These are phyloP conservation scores for Xenoacremonium recifei DNA, from an alignment of 2,329 filamentous ascomycete species.

Conservation along the genomic window DNA sequence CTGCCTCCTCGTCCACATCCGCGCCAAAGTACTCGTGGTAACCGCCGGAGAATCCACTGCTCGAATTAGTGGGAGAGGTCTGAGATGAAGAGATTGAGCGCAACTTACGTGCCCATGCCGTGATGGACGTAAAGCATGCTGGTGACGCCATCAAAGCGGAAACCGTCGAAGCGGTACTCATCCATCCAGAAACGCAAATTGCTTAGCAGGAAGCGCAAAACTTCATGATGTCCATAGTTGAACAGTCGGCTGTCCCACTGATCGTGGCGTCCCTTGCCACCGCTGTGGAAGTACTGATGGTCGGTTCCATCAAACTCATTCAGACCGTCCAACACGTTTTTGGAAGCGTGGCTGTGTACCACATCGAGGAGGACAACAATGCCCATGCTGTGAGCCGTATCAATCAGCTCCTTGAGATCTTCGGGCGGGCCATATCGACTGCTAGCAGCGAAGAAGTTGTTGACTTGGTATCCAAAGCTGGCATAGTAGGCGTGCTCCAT, in stretches of 20 bases:
- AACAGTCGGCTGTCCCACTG: constrained; percentile 96
- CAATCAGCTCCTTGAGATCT: constrained; percentile 93
- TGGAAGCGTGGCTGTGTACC: constrained; percentile 96
- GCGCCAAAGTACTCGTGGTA: constrained; percentile 98
- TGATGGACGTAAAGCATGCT: constrained; percentile 98
- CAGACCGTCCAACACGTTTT: constrained; percentile 92
- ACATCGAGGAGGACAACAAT: constrained; percentile 91
- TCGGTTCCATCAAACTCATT: constrained; percentile 96
- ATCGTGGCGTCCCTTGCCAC: constrained; percentile 80
- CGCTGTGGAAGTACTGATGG: constrained; percentile 92
- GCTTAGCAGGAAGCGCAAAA: constrained; percentile 90
- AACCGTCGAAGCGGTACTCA: constrained; percentile 94
- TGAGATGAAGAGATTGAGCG: not conserved
- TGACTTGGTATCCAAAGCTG: constrained; percentile 98
- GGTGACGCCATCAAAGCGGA: constrained; percentile 96
- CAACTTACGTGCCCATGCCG: constrained; percentile 86
- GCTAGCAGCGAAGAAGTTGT: constrained; percentile 97
- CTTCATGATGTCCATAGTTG: constrained; percentile 95
- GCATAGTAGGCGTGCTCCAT: constrained; percentile 99
- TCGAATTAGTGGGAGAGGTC: constrained; percentile 6
- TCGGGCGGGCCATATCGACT: constrained; percentile 93
- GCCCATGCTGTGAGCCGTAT: constrained; percentile 89
- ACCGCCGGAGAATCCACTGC: constrained; percentile 88
- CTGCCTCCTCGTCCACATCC: constrained; percentile 85
- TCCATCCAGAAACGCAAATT: constrained; percentile 99